Evolutionary conservation across 2,329 filamentous ascomycete species (phyloP), one percentile per base, ranked within the genome.

Genomic region (Paecilomyces niveus): DNA sequence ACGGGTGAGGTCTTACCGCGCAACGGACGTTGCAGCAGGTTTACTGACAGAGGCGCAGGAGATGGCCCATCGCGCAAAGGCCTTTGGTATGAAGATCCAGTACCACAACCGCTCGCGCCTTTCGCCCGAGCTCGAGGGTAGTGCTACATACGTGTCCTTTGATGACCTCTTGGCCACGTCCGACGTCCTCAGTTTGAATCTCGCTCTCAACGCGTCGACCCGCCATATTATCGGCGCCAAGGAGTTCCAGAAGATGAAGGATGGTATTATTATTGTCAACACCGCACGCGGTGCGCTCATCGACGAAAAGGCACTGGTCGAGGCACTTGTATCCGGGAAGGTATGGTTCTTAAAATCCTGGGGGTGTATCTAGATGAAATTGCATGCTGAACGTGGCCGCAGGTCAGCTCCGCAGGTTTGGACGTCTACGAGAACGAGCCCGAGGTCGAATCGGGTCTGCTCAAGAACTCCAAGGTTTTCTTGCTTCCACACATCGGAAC

Each of bases 401-500:
- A 68, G 74, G 75, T 79, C 22, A 64, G 70, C 53, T 77, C 76
- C 22, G 77, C 72, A 18, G 77, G 77, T 39, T 62, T 80, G 56
- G 77, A 80, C 59, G 77, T 80, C 9, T 80, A 78, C 57, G 77
- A 80, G 63, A 71, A 78, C 22, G 77, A 80, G 64, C 77, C 77
- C 2, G 65, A 69, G 22, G 68, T 79, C 35, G 72, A 85, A 61
- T 73, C 76, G 0, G 83, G 80, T 0, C 67, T 80, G 49, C 62
- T 78, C 24, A 71, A 72, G 53, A 78, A 77, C 63, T 70, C 73
- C 3, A 70, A 69, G 49, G 74, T 76, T n/a, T 81, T 85, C 63
- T 64, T 86, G 62, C 67, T 85, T 61, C 84, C 84, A 45, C 84
- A 86, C 64, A 80, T 86, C 62, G 84, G 83, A 21, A 86, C 83